These are phyloP conservation scores for Coniochaeta prunicola DNA, from an alignment of 2,329 filamentous ascomycete species.

Conservation along the genomic window DNA sequence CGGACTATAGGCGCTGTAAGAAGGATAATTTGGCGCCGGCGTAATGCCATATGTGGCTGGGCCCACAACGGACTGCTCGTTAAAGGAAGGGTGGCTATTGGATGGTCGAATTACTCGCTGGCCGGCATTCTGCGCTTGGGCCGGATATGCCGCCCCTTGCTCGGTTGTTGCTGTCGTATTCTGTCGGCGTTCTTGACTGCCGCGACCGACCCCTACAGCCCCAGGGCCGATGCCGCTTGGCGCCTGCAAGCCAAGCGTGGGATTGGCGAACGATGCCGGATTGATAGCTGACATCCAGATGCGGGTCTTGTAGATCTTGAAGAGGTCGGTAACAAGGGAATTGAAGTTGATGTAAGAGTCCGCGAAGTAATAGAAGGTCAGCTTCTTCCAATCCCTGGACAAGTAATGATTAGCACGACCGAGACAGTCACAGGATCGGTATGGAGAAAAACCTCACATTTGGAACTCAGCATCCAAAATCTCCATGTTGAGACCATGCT, in stretches of 20 bases:
- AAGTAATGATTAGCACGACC: conserved; percentile 4
- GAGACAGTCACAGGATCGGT: not conserved
- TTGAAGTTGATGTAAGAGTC: conserved; percentile 99
- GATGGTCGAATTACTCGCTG: conserved; percentile 3
- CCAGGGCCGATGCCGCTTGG: conserved; percentile 61
- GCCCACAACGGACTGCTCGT: conserved; percentile 31
- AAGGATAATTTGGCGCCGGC: conserved; percentile 23
- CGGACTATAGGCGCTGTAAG: conserved; percentile 34
- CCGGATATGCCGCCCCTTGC: conserved; percentile 5
- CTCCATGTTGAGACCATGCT: conserved; percentile 95
- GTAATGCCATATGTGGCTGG: conserved; percentile 29
- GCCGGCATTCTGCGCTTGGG: conserved; percentile 19
- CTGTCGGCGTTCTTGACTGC: conserved; percentile 40
- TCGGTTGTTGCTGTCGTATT: conserved; percentile 16
- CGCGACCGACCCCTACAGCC: conserved; percentile 49
- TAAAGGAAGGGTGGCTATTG: conserved; percentile 13
- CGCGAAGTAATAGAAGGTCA: conserved; percentile 98
- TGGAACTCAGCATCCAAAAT: conserved; percentile 98
- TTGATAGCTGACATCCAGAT: conserved; percentile 99
- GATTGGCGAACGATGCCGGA: conserved; percentile 85
- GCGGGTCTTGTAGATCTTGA: conserved; percentile 98
- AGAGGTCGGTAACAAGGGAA: conserved; percentile 89
- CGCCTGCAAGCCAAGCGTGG: conserved; percentile 63
- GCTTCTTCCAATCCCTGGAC: conserved; percentile 90
- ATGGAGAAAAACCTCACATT: conserved; percentile 62